Percentiles rank a stretch among this genome's conserved stretches.
phyloP scores from a whole-genome alignment of 108 stramenopile species.

The Pseudonitzschia pungens region DNA sequence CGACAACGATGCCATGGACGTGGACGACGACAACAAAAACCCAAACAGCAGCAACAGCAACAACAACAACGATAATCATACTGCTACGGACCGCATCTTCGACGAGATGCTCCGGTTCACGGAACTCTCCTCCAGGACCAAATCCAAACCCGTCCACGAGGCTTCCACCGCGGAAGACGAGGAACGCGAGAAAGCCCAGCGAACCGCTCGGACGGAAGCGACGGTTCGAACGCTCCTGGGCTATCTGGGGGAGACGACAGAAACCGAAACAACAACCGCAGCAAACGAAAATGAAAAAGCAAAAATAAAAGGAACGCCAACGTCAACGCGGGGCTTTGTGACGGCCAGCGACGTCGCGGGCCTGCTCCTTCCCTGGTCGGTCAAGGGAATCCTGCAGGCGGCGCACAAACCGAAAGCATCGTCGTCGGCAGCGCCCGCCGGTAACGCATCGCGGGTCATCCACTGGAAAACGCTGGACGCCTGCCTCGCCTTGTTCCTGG shows the following conservation, averaged over 20 bases:
- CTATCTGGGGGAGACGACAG: background rate
- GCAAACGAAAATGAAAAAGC: too few species aligned
- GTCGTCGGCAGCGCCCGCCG: too few species aligned
- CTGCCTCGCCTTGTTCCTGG: background rate
- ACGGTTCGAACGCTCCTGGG: background rate
- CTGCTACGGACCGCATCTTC: background rate
- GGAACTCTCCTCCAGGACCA: constrained; percentile 1
- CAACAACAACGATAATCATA: background rate
- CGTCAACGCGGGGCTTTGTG: background rate
- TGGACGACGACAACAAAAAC: background rate
- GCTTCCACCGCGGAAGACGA: background rate
- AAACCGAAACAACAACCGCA: background rate
- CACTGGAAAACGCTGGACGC: constrained; percentile 12
- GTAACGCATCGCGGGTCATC: background rate
- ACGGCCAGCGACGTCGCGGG: constrained; percentile 14
- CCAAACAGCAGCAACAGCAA: background rate
- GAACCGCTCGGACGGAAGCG: background rate
- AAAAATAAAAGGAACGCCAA: background rate
- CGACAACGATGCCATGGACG: background rate
- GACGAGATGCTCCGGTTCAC: constrained; percentile 13
- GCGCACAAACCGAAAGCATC: constrained; percentile 1
- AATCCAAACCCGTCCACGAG: background rate
- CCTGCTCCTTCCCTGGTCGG: constrained; percentile 36
- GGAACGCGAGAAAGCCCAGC: background rate
- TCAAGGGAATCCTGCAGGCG: constrained; percentile 21